Evolutionary conservation across 2,329 filamentous ascomycete genomes (phyloP).

Genomic region (Fusarium veterinarium): DNA sequence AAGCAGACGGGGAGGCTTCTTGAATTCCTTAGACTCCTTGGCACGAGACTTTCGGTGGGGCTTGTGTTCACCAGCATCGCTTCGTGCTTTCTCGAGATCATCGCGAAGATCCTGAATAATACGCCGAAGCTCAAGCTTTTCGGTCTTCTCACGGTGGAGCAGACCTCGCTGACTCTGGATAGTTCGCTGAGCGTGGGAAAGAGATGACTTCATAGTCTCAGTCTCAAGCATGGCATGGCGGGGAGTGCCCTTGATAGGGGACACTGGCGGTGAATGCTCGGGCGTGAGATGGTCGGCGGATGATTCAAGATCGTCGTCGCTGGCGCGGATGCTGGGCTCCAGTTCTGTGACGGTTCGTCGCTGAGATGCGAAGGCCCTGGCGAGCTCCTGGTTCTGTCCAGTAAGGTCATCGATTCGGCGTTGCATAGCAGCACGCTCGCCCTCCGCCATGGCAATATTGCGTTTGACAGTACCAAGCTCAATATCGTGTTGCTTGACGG

Average conservation of each 20-base stretch:
- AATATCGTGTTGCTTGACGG: conserved; percentile 86
- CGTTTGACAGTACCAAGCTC: conserved; percentile 88
- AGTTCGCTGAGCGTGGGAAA: conserved; percentile 94
- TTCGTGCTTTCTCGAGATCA: conserved; percentile 81
- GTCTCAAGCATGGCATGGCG: conserved; percentile 92
- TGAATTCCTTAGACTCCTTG: conserved; percentile 74
- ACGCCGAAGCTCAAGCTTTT: conserved; percentile 94
- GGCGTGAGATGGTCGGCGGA: conserved; percentile 79
- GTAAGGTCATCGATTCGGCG: conserved; percentile 89
- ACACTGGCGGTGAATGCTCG: conserved; percentile 90
- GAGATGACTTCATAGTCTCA: conserved; percentile 93
- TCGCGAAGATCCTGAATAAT: conserved; percentile 96
- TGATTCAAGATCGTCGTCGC: conserved; percentile 72
- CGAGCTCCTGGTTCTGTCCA: conserved; percentile 90
- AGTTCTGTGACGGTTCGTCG: conserved; percentile 75
- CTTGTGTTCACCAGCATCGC: conserved; percentile 57
- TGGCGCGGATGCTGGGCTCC: conserved; percentile 67
- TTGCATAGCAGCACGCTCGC: conserved; percentile 81
- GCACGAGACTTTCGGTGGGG: conserved; percentile 72
- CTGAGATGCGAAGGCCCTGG: conserved; percentile 81
- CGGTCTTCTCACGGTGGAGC: conserved; percentile 97
- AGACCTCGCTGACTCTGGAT: conserved; percentile 96
- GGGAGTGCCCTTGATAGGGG: conserved; percentile 90
- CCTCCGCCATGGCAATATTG: conserved; percentile 80
- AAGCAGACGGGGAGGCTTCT: conserved; percentile 82